Evolutionary conservation across 768 basidiomycete species (phyloP).

Genomic region (Trametes gibbosa): DNA sequence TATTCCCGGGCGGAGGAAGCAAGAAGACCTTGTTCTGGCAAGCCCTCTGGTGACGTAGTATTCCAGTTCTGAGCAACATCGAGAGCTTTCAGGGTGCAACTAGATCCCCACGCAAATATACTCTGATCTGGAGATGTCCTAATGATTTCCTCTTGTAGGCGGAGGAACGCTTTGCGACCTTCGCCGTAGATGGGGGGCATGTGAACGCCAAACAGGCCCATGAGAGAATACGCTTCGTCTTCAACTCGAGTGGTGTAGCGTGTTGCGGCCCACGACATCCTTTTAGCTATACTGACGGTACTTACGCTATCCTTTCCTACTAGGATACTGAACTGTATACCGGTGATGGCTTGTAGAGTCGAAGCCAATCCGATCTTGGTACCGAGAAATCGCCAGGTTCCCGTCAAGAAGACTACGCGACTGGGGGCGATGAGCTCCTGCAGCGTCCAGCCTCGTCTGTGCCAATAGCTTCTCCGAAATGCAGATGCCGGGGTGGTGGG

Average conservation of each 20-base stretch:
- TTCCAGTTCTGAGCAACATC: too few relatives aligned
- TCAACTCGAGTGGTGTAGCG: not conserved
- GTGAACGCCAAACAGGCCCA: not conserved
- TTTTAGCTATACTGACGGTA: not conserved
- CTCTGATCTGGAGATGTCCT: not conserved
- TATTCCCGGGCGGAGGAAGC: constrained; percentile 5
- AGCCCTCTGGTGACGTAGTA: too few relatives aligned
- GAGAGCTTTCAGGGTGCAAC: too few relatives aligned
- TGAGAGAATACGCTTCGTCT: not conserved
- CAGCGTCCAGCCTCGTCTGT: not conserved
- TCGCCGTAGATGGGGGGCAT: not conserved
- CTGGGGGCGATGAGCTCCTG: not conserved
- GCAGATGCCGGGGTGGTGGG: not conserved
- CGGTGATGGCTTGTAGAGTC: not conserved
- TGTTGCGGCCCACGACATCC: not conserved
- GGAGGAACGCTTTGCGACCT: not conserved
- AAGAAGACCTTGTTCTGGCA: too few relatives aligned
- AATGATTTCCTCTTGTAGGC: not conserved
- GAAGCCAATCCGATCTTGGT: not conserved
- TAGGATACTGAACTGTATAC: not conserved
- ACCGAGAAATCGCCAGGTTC: not conserved
- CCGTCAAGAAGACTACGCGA: not conserved
- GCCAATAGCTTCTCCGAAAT: not conserved
- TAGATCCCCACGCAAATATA: not conserved
- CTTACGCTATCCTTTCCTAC: not conserved